A percentile compares a stretch with the other conserved stretches of the same genome.
Evolutionary conservation across 805 yeast genomes (phyloP).

Genomic region (Zygoascus biomembranicola): DNA sequence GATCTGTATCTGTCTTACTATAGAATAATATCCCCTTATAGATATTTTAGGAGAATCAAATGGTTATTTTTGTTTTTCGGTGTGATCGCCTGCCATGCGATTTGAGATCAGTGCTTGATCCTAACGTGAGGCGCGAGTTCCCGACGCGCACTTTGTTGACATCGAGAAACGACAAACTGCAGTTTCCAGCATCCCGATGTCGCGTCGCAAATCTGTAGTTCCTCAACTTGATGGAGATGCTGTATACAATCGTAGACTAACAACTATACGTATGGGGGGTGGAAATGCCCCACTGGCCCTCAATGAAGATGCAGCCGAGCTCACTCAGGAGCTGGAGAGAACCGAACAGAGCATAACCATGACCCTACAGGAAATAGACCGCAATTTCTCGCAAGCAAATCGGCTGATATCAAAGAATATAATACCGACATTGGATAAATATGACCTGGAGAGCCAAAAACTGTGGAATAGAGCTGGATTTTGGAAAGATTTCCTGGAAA

Average conservation of each 20-base stretch:
- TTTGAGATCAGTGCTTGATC: no score
- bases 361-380: conserved; percentile 70
- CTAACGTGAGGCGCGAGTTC: not conserved
- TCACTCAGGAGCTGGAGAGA: conserved; percentile 45
- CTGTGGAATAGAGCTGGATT: conserved; percentile 51
- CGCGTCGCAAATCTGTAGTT: not conserved
- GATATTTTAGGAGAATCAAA: no score
- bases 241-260: not conserved
- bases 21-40: no score
- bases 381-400: conserved; percentile 60
- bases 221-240: conserved; percentile 1
- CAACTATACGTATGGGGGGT: conserved; percentile 3
- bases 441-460: conserved; percentile 47
- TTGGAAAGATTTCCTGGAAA: conserved; percentile 73
- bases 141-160: not conserved
- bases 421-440: conserved; percentile 57
- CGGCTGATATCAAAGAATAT: conserved; percentile 57
- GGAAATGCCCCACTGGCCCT: not conserved
- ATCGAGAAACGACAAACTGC: not conserved
- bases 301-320: conserved; percentile 3
- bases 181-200: not conserved
- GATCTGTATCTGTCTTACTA: no score
- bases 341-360: conserved; percentile 74
- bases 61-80: no score
- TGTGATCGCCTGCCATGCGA: no score